These are phyloP conservation scores for Medicago lupulina DNA, from an alignment of 306 rosid species.

Conservation along the genomic window DNA sequence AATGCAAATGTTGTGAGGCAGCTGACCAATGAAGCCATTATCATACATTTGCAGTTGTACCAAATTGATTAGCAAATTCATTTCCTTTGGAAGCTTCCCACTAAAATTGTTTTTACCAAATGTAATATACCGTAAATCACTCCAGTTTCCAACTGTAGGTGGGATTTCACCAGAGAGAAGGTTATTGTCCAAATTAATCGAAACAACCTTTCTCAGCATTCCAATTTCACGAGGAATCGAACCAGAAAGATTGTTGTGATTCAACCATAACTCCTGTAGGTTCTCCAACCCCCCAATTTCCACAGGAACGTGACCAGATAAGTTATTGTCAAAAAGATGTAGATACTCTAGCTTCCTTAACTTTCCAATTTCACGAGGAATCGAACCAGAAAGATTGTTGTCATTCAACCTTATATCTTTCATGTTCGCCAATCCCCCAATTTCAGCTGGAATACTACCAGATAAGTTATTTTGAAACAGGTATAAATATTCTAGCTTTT, in stretches of 20 bases:
- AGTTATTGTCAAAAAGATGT: neutral
- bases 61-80: constrained; percentile 24
- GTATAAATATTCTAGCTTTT: neutral
- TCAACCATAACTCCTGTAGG: neutral
- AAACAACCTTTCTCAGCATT: neutral
- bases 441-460: neutral
- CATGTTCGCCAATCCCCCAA: neutral
- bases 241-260: neutral
- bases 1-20: constrained; percentile 14
- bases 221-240: neutral
- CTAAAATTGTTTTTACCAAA: rapidly evolving
- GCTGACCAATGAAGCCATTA: constrained; percentile 22
- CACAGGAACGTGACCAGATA: neutral
- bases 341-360: neutral
- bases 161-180: constrained; percentile 20
- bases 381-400: neutral
- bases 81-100: neutral
- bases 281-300: neutral
- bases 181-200: neutral
- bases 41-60: neutral
- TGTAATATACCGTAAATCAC: neutral
- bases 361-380: neutral
- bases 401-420: neutral
- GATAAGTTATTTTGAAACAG: neutral
- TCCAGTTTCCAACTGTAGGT: constrained; percentile 1